Base-by-base conservation (phyloP, 139 green algal genomes). In the Tetratostichococcus sp. region DNA sequence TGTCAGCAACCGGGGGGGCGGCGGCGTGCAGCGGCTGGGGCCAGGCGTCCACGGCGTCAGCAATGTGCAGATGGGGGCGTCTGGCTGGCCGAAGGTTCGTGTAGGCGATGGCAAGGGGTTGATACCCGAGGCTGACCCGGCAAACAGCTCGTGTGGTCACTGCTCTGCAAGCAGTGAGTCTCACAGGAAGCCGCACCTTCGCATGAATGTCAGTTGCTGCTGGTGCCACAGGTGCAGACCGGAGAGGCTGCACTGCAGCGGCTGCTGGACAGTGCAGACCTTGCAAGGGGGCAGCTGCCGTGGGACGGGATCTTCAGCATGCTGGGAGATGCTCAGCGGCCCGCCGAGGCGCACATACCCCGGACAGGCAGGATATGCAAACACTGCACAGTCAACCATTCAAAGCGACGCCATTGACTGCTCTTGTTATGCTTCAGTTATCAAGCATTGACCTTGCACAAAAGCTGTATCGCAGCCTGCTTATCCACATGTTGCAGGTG, bases 11-110 rank as follows among this genome's bases (percentile, higher is more conserved):
- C 75, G 77, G 1, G 69, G 34, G 0, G 35, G 3, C 19, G 0
- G 62, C 6, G 25, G 8, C 4, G 26, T 39, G 0, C 32, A 19
- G 17, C 19, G 68, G 39, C 72, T 91, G 30, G 6, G 23, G 32
- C 73, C 67, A 1, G 82, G 82, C 1, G 30, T 84, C 22, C 77
- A 90, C 70, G 86, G 80, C 43, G 33, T 91, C 17, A 88, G 83
- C 82, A 92, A 92, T 73, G 87, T 80, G 1, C 21, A 81, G 34
- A 65, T 92, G 32, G 35, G 76, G 8, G 39, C 39, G 1, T 43
- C 43, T 30, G 73, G 80, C 23, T 90, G 85, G 87, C 76, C 80
- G 2, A 90, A 92, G 58, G 82, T 89, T 22, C 32, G 81, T 23
- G 71, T 25, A 32, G 78, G 84, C 39, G 43, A 83, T 30, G n/a